These are phyloP conservation scores for Phytomonas serpens DNA, from an alignment of 208 protist species.

Conservation along the genomic window DNA sequence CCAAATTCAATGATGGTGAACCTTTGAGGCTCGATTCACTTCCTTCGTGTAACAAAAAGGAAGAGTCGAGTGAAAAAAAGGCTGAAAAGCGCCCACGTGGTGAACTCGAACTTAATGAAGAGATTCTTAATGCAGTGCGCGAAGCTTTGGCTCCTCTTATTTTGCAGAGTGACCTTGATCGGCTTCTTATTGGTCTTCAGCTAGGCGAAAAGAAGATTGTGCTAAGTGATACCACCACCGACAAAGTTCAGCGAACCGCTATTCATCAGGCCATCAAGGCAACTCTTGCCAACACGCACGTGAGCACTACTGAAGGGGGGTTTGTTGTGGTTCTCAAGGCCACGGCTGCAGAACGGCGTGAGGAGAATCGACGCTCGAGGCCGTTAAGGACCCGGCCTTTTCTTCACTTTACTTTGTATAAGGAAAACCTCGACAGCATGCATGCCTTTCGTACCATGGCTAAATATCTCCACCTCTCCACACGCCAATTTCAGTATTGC, in stretches of 20 bases:
- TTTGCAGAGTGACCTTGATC: constrained; percentile 30
- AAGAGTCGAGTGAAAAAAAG: neutral
- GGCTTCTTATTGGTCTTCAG: constrained; percentile 27
- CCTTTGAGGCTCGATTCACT: constrained; percentile 53
- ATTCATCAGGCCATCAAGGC: constrained; percentile 57
- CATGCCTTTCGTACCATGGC: constrained; percentile 68
- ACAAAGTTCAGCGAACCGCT: constrained; percentile 45
- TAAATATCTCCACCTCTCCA: constrained; percentile 35
- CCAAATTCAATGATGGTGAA: constrained; percentile 41
- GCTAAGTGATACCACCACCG: constrained; percentile 23
- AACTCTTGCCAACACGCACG: constrained; percentile 40
- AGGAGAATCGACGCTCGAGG: constrained; percentile 45
- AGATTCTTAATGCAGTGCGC: constrained; percentile 4
- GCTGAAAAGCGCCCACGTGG: neutral
- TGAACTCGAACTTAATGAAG: neutral
- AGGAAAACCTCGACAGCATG: constrained; percentile 91
- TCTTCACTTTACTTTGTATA: constrained; percentile 92
- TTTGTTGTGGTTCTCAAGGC: constrained; percentile 45
- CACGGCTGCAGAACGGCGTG: constrained; percentile 45
- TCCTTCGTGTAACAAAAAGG: neutral
- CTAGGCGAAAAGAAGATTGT: constrained; percentile 17
- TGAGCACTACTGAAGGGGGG: constrained; percentile 62
- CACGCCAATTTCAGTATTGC: constrained; percentile 80
- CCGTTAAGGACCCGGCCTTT: constrained; percentile 21
- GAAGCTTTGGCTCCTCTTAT: constrained; percentile 26